Evolutionary conservation across 225 moss, liverwort and hornwort genomes (phyloP).

Genomic region (Polytrichum commune): DNA sequence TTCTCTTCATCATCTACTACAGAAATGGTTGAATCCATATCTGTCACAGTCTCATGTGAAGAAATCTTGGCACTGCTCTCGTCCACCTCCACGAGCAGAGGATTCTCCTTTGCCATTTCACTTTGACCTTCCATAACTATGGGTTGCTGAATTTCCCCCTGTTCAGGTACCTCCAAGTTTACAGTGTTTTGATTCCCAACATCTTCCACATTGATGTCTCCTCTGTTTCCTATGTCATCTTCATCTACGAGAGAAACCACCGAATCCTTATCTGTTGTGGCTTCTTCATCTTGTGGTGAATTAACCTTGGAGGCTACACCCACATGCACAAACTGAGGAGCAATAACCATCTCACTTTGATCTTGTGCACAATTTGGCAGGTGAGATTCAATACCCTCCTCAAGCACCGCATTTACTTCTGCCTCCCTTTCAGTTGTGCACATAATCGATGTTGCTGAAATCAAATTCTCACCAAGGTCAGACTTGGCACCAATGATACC

Average conservation of each 20-base stretch:
- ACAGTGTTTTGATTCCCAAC: not conserved
- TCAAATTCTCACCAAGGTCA: too few relatives aligned
- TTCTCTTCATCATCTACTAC: not conserved
- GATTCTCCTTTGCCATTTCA: not conserved
- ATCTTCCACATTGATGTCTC: not conserved
- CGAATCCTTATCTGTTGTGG: not conserved
- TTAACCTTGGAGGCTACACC: not conserved
- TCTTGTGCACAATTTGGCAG: not conserved
- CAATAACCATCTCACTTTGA: not conserved
- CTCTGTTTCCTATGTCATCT: not conserved
- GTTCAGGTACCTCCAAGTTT: not conserved
- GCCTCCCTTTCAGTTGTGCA: too few relatives aligned
- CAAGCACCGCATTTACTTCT: not conserved
- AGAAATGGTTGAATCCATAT: not conserved
- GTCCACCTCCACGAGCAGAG: not conserved
- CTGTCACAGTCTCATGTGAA: not conserved
- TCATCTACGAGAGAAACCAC: not conserved
- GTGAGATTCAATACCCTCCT: not conserved
- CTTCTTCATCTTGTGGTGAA: not conserved
- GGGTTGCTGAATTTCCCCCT: too few relatives aligned
- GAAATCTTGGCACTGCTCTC: not conserved
- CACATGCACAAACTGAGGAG: not conserved
- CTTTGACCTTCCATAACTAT: not conserved
- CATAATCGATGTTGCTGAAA: too few relatives aligned
- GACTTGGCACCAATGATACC: too few relatives aligned